phyloP scores from a whole-genome alignment of 108 stramenopile genomes.

The Conticribra weissflogii region DNA sequence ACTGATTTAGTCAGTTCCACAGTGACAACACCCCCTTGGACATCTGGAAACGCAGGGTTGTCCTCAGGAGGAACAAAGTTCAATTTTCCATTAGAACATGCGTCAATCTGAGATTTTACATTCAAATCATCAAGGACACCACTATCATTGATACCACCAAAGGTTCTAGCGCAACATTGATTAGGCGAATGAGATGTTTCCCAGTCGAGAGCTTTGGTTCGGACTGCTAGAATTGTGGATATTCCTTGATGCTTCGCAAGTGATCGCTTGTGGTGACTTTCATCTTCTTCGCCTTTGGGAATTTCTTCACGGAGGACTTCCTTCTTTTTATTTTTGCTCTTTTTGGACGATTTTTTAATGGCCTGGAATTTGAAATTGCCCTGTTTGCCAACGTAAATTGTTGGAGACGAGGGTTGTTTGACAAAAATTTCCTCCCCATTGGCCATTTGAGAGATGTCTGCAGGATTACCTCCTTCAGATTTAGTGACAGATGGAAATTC shows the following conservation, averaged over 20 bases:
- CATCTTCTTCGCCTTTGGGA: no score
- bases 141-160: slow-evolving; percentile 5
- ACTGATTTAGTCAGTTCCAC: slow-evolving; percentile 11
- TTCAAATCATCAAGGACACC: slow-evolving; percentile 17
- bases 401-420: slow-evolving; percentile 9
- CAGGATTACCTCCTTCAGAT: neutral
- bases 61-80: slow-evolving; percentile 3
- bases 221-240: slow-evolving; percentile 6
- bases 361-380: slow-evolving; percentile 3
- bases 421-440: neutral
- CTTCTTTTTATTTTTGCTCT: neutral
- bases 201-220: slow-evolving; percentile 7
- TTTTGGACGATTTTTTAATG: neutral
- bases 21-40: slow-evolving; percentile 2
- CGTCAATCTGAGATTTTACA: slow-evolving; percentile 6
- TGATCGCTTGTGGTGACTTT: neutral
- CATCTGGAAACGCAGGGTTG: slow-evolving; percentile 3
- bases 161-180: slow-evolving; percentile 2
- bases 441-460: neutral
- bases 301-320: no score
- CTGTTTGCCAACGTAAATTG: neutral
- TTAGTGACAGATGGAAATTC: neutral
- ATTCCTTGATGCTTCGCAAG: slow-evolving; percentile 9
- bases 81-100: slow-evolving; percentile 16
- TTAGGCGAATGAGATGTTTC: neutral